Percentiles rank a stretch among this genome's conserved stretches.
Evolutionary conservation across 2,329 filamentous ascomycete species (phyloP).

Genomic region (Apiospora saccharicola): DNA sequence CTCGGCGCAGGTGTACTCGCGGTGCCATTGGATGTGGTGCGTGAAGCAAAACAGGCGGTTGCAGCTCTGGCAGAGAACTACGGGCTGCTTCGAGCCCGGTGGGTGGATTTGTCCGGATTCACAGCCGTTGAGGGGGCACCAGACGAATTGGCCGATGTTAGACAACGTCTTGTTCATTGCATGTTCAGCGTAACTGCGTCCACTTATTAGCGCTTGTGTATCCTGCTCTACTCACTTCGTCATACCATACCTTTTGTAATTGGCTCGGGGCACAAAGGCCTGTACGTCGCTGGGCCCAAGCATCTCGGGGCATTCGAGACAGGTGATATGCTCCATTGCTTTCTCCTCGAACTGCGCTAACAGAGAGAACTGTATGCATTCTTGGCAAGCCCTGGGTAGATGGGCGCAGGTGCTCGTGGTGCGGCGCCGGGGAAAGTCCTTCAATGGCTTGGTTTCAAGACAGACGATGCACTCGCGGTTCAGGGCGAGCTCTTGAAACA

Average conservation of each 20-base stretch:
- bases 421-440: background rate
- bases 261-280: background rate
- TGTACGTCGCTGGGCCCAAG: background rate
- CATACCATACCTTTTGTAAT: background rate
- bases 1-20: constrained; percentile 50
- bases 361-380: background rate
- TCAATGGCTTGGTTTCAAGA: background rate
- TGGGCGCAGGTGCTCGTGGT: background rate
- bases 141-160: constrained; percentile 54
- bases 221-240: no score
- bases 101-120: constrained; percentile 60
- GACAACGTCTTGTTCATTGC: constrained; percentile 44
- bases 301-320: background rate
- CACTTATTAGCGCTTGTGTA: no score
- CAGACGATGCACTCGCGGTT: background rate
- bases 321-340: background rate
- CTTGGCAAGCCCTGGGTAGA: background rate
- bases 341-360: background rate
- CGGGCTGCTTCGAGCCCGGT: constrained; percentile 47
- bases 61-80: constrained; percentile 51
- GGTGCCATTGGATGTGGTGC: constrained; percentile 52
- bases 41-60: constrained; percentile 50
- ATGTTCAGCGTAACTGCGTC: background rate
- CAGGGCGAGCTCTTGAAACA: background rate
- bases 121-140: constrained; percentile 59